phyloP scores from a whole-genome alignment of 441 rosid genomes.

The Capsella rubella region DNA sequence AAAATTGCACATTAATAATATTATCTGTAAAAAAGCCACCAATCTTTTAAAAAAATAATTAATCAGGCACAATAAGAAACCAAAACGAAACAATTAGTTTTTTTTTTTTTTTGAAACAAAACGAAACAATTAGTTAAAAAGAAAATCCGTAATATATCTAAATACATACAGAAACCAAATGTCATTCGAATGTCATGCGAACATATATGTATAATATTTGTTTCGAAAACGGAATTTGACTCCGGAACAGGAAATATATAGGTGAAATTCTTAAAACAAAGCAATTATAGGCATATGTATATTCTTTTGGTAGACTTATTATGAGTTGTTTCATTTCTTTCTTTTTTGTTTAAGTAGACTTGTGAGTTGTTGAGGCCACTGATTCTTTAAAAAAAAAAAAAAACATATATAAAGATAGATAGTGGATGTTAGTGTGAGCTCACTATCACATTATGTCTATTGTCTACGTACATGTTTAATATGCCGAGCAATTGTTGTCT shows the following conservation, averaged over 20 bases:
- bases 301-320: constrained; percentile 23
- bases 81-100: neutral
- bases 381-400: constrained; percentile 11
- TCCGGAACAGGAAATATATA: neutral
- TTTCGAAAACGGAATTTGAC: constrained; percentile 7
- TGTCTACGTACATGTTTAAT: constrained; percentile 27
- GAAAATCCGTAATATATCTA: neutral
- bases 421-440: constrained; percentile 50
- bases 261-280: neutral
- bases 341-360: neutral
- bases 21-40: neutral
- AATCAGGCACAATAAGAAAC: neutral
- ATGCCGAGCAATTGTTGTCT: constrained; percentile 4
- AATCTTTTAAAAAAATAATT: neutral
- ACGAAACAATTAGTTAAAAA: neutral
- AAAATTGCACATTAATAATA: neutral
- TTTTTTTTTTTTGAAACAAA: no score
- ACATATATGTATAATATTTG: neutral
- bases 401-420: constrained; percentile 36
- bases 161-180: constrained; percentile 4
- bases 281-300: constrained; percentile 14
- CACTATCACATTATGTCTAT: constrained; percentile 47
- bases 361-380: constrained; percentile 23
- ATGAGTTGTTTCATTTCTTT: neutral
- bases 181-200: neutral